Conservation (phyloP, 2,329 filamentous ascomycete species). For the Nakataea oryzae region DNA sequence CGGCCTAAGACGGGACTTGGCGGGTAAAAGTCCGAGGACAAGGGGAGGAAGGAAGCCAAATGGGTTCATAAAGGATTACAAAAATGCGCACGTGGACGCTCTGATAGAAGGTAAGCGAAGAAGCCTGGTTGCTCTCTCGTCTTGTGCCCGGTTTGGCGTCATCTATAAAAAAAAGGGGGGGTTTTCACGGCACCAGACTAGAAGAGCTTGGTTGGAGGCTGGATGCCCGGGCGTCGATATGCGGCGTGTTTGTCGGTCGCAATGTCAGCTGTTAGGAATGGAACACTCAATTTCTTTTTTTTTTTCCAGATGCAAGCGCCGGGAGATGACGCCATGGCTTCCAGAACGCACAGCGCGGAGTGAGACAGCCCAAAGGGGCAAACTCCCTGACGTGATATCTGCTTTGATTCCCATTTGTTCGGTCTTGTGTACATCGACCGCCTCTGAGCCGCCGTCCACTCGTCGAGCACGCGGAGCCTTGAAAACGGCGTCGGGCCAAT, state of each 20-base stretch:
- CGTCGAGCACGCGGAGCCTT: too few species aligned
- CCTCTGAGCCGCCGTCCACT: too few species aligned
- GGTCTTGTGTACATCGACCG: too few species aligned
- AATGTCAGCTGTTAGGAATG: not conserved
- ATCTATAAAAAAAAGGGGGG: not conserved
- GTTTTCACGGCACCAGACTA: not conserved
- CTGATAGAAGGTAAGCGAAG: not conserved
- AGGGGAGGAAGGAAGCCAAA: not conserved
- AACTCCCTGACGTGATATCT: too few species aligned
- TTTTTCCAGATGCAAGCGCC: too few species aligned
- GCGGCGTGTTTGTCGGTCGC: not conserved
- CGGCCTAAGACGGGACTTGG: conserved; percentile 12
- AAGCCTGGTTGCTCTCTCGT: not conserved
- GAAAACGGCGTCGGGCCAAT: too few species aligned
- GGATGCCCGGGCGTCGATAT: not conserved
- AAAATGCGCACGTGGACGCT: not conserved
- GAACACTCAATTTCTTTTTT: not conserved
- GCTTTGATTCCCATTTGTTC: too few species aligned
- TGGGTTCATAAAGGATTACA: not conserved
- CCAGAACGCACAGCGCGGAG: too few species aligned
- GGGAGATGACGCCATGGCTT: too few species aligned
- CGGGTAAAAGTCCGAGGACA: not conserved
- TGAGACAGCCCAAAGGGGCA: too few species aligned
- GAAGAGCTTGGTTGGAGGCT: not conserved
- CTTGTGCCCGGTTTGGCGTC: not conserved